Evolutionary conservation across 371 early-diverging fungal genomes (phyloP).

Genomic region (Funneliformis caledonium): DNA sequence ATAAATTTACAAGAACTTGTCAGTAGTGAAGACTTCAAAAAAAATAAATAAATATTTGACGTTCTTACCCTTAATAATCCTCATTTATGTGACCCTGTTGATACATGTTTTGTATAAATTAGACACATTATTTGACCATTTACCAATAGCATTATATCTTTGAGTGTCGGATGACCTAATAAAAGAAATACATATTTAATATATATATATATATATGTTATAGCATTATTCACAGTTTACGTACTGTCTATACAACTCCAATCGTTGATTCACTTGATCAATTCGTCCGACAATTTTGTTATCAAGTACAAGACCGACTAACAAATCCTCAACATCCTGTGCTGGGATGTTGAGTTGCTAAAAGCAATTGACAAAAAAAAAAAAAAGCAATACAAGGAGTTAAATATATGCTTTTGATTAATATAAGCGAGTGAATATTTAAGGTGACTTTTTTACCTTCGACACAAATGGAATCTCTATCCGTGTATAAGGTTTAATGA

Average conservation of each 20-base stretch:
- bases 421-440: not conserved
- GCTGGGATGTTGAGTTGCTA: conserved; percentile 78
- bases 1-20: no score
- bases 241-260: conserved; percentile 73
- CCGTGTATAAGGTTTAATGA: conserved; percentile 91
- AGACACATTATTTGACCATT: conserved; percentile 73
- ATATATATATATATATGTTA: not conserved
- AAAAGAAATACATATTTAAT: not conserved
- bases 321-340: conserved; percentile 82
- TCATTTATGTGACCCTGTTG: conserved; percentile 54
- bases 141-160: conserved; percentile 74
- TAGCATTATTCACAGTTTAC: conserved; percentile 33
- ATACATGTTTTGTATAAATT: conserved; percentile 68
- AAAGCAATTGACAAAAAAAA: conserved; percentile 4
- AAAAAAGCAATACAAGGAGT: not conserved
- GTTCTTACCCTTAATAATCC: no score
- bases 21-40: no score
- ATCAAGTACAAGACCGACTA: conserved; percentile 87
- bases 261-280: conserved; percentile 80
- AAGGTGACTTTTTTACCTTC: conserved; percentile 54
- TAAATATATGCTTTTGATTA: not conserved
- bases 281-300: conserved; percentile 81
- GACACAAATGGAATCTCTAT: conserved; percentile 82
- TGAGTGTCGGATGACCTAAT: conserved; percentile 67
- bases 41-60: no score